Evolutionary conservation across 768 basidiomycete genomes (phyloP).

Genomic region (Polyporus arcularius): DNA sequence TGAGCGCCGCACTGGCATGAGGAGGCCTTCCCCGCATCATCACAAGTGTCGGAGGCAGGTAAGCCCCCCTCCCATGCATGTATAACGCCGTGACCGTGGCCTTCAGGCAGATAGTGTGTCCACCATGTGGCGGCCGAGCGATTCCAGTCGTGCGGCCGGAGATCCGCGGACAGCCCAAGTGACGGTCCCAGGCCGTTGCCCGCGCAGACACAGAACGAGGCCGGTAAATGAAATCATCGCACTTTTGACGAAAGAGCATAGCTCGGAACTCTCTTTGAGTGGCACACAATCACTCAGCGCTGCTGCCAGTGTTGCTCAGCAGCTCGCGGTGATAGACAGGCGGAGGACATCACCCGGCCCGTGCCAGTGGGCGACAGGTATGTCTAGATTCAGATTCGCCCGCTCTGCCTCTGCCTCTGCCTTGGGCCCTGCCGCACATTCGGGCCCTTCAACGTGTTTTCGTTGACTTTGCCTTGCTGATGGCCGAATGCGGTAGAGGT

Average conservation of each 20-base stretch:
- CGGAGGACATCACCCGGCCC: too few relatives aligned
- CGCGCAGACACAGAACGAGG: neutral
- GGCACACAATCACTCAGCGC: neutral
- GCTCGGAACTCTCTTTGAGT: neutral
- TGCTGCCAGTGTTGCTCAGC: neutral
- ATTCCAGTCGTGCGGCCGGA: neutral
- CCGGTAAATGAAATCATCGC: conserved; percentile 1
- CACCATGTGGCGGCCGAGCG: neutral
- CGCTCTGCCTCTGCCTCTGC: too few relatives aligned
- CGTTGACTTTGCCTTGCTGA: too few relatives aligned
- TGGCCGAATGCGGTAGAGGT: too few relatives aligned
- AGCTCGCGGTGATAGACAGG: too few relatives aligned
- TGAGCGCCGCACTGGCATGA: neutral
- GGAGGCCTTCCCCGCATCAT: neutral
- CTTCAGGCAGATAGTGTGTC: neutral
- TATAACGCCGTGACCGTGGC: neutral
- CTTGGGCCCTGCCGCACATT: too few relatives aligned
- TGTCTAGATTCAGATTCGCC: too few relatives aligned
- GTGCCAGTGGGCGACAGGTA: too few relatives aligned
- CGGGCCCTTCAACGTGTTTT: too few relatives aligned
- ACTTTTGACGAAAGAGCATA: neutral
- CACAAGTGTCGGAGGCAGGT: neutral
- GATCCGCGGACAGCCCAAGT: neutral
- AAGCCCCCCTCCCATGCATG: neutral
- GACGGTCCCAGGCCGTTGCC: neutral